These are phyloP conservation scores for Dictyostelium firmibasis DNA, from an alignment of 78 protist genomes.

Conservation along the genomic window DNA sequence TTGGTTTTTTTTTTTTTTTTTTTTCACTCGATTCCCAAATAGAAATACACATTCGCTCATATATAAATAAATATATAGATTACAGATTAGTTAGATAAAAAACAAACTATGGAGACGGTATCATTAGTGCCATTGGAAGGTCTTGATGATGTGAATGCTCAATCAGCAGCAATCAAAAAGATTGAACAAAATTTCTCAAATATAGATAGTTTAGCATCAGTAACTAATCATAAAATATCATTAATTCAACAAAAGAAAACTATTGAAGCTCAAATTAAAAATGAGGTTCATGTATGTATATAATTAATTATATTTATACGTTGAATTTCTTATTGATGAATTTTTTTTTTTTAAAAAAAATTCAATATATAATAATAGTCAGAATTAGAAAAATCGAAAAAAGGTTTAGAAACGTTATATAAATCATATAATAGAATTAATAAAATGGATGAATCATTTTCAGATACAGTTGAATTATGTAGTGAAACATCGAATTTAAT, in stretches of 20 bases:
- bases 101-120: conserved; percentile 2
- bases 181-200: conserved; percentile 66
- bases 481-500: conserved; percentile 52
- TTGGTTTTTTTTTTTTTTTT: not conserved
- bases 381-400: conserved; percentile 68
- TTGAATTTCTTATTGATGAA: no score
- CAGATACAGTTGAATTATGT: conserved; percentile 21
- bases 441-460: conserved; percentile 38
- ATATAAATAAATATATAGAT: no score
- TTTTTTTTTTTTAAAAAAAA: no score
- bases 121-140: conserved; percentile 66
- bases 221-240: conserved; percentile 65
- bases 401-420: conserved; percentile 71
- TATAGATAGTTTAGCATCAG: conserved; percentile 61
- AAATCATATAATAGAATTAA: conserved; percentile 63
- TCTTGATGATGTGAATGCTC: conserved; percentile 35
- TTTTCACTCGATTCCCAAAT: no score
- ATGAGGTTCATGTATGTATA: conserved; percentile 58
- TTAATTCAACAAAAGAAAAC: conserved; percentile 75
- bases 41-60: no score
- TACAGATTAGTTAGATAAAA: not conserved
- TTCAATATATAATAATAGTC: no score
- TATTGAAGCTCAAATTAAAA: conserved; percentile 72
- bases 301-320: not conserved
- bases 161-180: conserved; percentile 65